Evolutionary conservation across 495 filamentous ascomycete genomes (phyloP).

Genomic region (Hyphodiscus hymeniophilus): DNA sequence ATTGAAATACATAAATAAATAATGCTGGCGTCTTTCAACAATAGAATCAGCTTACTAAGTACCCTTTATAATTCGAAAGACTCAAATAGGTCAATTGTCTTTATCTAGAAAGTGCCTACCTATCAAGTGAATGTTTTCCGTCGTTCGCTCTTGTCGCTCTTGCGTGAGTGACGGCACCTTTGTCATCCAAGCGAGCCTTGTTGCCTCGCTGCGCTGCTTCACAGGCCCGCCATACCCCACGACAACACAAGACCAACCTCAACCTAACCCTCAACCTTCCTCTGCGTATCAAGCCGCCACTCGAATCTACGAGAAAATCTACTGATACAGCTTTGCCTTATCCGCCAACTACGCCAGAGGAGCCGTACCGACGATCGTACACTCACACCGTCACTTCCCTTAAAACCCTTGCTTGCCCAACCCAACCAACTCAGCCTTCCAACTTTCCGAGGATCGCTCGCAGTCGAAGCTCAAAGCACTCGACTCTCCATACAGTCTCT

Average conservation of each 20-base stretch:
- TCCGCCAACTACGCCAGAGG: background rate
- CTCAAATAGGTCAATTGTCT: too few relatives aligned
- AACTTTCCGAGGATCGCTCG: background rate
- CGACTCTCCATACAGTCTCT: constrained; percentile 7
- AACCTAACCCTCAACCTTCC: constrained; percentile 1
- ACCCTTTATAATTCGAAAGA: too few relatives aligned
- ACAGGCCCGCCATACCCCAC: constrained; percentile 7
- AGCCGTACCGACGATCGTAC: background rate
- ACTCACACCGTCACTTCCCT: constrained; percentile 13
- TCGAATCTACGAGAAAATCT: background rate
- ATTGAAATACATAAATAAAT: background rate
- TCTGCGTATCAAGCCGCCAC: constrained; percentile 1
- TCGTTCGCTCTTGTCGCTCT: background rate
- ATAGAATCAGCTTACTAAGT: too few relatives aligned
- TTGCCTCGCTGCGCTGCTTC: constrained; percentile 4
- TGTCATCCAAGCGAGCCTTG: constrained; percentile 4
- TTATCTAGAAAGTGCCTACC: too few relatives aligned
- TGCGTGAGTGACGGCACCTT: too few relatives aligned
- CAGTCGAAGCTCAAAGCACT: constrained; percentile 12
- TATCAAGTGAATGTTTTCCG: too few relatives aligned
- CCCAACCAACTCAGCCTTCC: constrained; percentile 18
- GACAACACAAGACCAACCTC: constrained; percentile 10
- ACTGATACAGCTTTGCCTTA: background rate
- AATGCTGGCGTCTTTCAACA: too few relatives aligned
- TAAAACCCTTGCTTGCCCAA: constrained; percentile 15